phyloP scores from a whole-genome alignment of 2,329 filamentous ascomycete species.

The Triangularia setosa region DNA sequence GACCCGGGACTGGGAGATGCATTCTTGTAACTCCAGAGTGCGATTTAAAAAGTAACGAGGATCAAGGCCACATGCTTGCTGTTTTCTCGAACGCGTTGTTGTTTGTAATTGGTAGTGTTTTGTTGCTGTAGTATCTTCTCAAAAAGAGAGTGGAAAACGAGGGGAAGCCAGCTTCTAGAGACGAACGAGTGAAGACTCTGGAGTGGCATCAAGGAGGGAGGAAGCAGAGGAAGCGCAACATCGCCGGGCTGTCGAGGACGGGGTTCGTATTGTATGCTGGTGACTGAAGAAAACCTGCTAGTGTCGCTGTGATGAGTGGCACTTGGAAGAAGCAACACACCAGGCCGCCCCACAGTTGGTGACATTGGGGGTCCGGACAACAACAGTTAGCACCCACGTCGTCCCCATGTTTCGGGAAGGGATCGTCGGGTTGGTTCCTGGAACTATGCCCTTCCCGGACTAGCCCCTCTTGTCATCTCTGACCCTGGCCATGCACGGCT shows the following conservation, averaged over 20 bases:
- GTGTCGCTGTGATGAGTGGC: background rate
- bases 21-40: constrained; percentile 1
- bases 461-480: background rate
- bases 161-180: constrained; percentile 4
- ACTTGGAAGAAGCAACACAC: background rate
- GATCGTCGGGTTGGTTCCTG: constrained; percentile 16
- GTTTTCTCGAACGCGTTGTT: background rate
- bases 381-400: background rate
- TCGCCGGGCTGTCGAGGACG: background rate
- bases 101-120: background rate
- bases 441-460: background rate
- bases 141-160: background rate
- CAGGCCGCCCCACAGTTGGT: background rate
- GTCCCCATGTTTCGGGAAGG: constrained; percentile 13
- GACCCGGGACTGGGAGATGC: background rate
- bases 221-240: background rate
- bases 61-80: background rate
- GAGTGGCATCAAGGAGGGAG: background rate
- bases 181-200: constrained; percentile 20
- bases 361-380: background rate
- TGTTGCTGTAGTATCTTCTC: background rate
- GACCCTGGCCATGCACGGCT: background rate
- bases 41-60: background rate
- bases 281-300: background rate
- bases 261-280: background rate